Conservation (phyloP, 108 stramenopile genomes). For the Craspedostauros australis region DNA sequence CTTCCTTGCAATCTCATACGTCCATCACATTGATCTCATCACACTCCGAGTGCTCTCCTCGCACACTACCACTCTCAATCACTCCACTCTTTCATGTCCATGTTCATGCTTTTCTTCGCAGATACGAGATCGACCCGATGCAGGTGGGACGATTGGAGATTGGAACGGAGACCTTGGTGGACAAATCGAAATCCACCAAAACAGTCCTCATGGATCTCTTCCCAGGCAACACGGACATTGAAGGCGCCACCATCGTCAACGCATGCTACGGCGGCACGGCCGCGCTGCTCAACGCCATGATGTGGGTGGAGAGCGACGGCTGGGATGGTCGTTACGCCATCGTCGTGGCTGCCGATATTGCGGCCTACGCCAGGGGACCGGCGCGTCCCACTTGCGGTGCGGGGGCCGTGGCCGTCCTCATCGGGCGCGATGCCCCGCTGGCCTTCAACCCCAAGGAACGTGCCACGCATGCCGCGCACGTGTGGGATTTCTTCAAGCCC, state of each 20-base stretch:
- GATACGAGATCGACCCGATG: constrained; percentile 78
- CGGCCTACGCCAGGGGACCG: constrained; percentile 87
- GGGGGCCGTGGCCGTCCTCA: constrained; percentile 92
- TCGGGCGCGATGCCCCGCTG: constrained; percentile 92
- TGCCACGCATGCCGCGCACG: constrained; percentile 85
- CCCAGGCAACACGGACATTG: constrained; percentile 84
- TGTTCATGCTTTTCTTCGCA: constrained; percentile 6
- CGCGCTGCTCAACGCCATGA: constrained; percentile 90
- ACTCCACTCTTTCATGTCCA: not conserved
- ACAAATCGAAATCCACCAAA: constrained; percentile 96
- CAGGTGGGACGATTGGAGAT: constrained; percentile 87
- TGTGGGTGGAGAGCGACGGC: constrained; percentile 84
- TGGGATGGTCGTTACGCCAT: constrained; percentile 97
- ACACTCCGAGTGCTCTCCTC: not conserved
- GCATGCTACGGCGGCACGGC: constrained; percentile 99
- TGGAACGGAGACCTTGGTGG: constrained; percentile 95
- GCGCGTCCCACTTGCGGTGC: constrained; percentile 95
- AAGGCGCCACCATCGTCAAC: constrained; percentile 94
- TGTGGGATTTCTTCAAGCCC: constrained; percentile 99
- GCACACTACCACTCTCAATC: too few species aligned
- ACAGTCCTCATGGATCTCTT: constrained; percentile 94
- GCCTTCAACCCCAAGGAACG: constrained; percentile 65
- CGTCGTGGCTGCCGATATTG: constrained; percentile 95
- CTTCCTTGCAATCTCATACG: not conserved
- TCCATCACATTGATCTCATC: not conserved